Conservation (phyloP, 1,139 yeast genomes). For the Sugiyamaella novakii region DNA sequence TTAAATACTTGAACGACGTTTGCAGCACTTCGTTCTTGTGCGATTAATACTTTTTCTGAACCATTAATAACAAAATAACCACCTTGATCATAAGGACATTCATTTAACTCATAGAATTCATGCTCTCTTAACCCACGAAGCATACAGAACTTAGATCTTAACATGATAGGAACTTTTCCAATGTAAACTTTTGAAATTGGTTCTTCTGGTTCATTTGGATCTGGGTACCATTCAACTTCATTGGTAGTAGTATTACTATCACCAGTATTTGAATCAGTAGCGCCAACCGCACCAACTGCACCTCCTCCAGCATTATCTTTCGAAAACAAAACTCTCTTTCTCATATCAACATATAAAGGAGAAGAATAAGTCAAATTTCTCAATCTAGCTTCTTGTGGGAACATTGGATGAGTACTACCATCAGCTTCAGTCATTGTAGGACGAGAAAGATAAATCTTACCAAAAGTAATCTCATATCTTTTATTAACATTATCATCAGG, state of each 20-base stretch:
- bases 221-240: constrained; percentile 71
- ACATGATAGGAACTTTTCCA: constrained; percentile 98
- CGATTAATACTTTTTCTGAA: constrained; percentile 95
- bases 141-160: constrained; percentile 94
- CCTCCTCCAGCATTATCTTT: constrained; percentile 56
- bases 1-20: constrained; percentile 97
- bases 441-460: constrained; percentile 92
- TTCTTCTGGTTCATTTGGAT: constrained; percentile 60
- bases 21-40: constrained; percentile 98
- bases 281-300: constrained; percentile 54
- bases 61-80: constrained; percentile 98
- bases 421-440: constrained; percentile 99
- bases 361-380: constrained; percentile 95
- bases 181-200: constrained; percentile 73
- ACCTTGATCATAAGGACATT: constrained; percentile 99
- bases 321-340: constrained; percentile 83
- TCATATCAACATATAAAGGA: constrained; percentile 94
- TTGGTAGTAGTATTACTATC: constrained; percentile 46
- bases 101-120: constrained; percentile 92
- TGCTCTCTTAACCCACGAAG: constrained; percentile 90
- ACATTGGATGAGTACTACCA: constrained; percentile 98
- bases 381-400: constrained; percentile 96
- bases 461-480: constrained; percentile 93
- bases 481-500: constrained; percentile 87
- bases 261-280: constrained; percentile 18